A percentile compares a stretch with the other conserved stretches of the same genome.
Conservation (phyloP, 1,139 yeast genomes). For the Debaryomyces sp. region DNA sequence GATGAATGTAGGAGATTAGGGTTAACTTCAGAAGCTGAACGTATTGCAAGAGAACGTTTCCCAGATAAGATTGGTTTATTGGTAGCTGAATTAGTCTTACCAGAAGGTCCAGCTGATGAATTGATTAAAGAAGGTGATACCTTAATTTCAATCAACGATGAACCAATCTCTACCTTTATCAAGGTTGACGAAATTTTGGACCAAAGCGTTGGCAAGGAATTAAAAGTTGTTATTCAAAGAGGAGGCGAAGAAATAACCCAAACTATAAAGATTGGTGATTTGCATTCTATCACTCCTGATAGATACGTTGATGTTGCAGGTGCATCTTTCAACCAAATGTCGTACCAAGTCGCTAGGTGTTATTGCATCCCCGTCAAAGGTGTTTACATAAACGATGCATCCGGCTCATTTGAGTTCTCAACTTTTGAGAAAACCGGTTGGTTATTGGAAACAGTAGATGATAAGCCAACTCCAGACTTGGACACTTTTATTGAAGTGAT, state of each 20-base stretch:
- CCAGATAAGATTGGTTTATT: slow-evolving; percentile 81
- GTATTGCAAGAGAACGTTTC: slow-evolving; percentile 63
- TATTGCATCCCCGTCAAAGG: slow-evolving; percentile 85
- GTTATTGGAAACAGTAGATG: slow-evolving; percentile 79
- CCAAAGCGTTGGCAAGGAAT: slow-evolving; percentile 59
- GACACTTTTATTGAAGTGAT: slow-evolving; percentile 78
- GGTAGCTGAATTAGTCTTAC: slow-evolving; percentile 82
- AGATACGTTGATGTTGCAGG: slow-evolving; percentile 84
- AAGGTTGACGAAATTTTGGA: slow-evolving; percentile 87
- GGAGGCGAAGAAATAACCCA: slow-evolving; percentile 62
- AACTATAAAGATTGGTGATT: slow-evolving; percentile 63
- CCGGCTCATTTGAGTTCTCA: slow-evolving; percentile 75
- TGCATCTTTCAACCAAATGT: slow-evolving; percentile 79
- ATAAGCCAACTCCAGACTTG: slow-evolving; percentile 69
- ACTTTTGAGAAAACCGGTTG: slow-evolving; percentile 62
- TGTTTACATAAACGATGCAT: slow-evolving; percentile 76
- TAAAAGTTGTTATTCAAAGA: slow-evolving; percentile 70
- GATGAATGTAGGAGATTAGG: slow-evolving; percentile 92
- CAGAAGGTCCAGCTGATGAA: slow-evolving; percentile 84
- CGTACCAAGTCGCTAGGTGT: slow-evolving; percentile 86
- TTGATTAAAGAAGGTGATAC: slow-evolving; percentile 84
- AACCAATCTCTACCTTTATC: slow-evolving; percentile 67
- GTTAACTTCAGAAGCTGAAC: slow-evolving; percentile 73
- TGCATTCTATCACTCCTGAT: slow-evolving; percentile 82
- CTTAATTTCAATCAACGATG: slow-evolving; percentile 70